A percentile compares a stretch with the other conserved stretches of the same genome.
Evolutionary conservation across 2,329 filamentous ascomycete genomes (phyloP).

Genomic region (Emericellopsis cladophorae): DNA sequence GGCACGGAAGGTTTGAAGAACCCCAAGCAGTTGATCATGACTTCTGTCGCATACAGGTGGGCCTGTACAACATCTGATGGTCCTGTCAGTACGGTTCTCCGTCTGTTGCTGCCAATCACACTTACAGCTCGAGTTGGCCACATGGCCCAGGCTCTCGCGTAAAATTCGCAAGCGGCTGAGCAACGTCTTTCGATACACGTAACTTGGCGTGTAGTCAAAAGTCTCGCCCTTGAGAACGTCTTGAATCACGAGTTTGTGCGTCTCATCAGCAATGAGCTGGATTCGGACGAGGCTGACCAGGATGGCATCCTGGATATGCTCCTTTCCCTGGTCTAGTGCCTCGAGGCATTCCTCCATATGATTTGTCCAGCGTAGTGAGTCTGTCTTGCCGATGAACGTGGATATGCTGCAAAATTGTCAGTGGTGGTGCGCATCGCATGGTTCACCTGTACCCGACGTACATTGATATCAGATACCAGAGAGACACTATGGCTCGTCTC

Average conservation of each 20-base stretch:
- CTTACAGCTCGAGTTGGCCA: slow-evolving; percentile 15
- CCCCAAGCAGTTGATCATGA: slow-evolving; percentile 17
- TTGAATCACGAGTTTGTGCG: slow-evolving; percentile 15
- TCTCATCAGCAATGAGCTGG: slow-evolving; percentile 26
- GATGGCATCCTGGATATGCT: slow-evolving; percentile 34
- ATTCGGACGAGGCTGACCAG: slow-evolving; percentile 23
- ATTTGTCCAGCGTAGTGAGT: slow-evolving; percentile 41
- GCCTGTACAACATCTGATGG: slow-evolving; percentile 14
- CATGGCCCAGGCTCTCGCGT: slow-evolving; percentile 9
- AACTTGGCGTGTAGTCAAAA: slow-evolving; percentile 12
- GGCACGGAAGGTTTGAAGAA: slow-evolving; percentile 18
- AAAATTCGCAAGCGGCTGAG: slow-evolving; percentile 14
- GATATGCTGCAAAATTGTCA: slow-evolving; percentile 13
- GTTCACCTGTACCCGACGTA: slow-evolving; percentile 7
- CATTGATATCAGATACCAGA: slow-evolving; percentile 27
- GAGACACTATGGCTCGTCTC: slow-evolving; percentile 31
- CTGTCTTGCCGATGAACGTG: slow-evolving; percentile 30
- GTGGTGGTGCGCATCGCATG: neutral
- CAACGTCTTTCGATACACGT: slow-evolving; percentile 18
- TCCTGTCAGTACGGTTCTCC: neutral
- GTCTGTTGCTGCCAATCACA: neutral
- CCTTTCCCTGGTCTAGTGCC: slow-evolving; percentile 27
- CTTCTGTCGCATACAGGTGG: slow-evolving; percentile 16
- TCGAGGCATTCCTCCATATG: slow-evolving; percentile 45
- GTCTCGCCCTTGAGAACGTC: slow-evolving; percentile 13